Evolutionary conservation across 257 asterid species (phyloP).

Genomic region (Solanum pimpinellifolium): DNA sequence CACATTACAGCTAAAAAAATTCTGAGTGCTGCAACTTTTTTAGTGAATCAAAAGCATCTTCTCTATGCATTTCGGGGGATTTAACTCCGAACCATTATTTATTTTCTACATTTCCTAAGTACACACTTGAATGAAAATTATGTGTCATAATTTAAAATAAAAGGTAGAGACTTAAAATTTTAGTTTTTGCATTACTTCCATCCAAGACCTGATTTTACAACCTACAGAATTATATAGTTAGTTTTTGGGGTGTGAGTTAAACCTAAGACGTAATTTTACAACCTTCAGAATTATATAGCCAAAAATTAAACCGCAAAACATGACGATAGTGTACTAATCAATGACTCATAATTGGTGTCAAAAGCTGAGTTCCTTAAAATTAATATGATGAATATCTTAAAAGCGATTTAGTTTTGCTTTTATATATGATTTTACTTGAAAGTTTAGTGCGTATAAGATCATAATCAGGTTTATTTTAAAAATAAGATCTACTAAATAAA

Average conservation of each 20-base stretch:
- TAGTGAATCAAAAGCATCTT: not conserved
- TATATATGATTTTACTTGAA: not conserved
- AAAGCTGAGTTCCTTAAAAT: not conserved
- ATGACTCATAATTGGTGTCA: not conserved
- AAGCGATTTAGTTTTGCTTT: not conserved
- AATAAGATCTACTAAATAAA: not conserved
- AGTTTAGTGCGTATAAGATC: not conserved
- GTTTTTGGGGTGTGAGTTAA: no score
- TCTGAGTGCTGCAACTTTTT: not conserved
- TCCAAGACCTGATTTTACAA: no score
- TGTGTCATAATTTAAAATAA: no score
- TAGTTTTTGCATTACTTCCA: no score
- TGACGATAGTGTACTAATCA: not conserved
- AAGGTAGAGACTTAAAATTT: no score
- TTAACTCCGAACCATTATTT: no score
- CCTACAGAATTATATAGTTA: no score
- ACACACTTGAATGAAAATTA: no score
- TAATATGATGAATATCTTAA: not conserved
- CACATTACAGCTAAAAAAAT: not conserved
- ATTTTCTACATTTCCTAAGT: no score
- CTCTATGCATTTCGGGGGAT: not conserved
- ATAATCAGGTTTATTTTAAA: not conserved
- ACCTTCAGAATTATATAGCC: not conserved
- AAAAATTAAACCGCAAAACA: not conserved
- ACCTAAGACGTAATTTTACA: no score